Evolutionary conservation across 352 stramenopile species (phyloP), one percentile per base, ranked within the genome.

Genomic region (Globisporangium viniferum): DNA sequence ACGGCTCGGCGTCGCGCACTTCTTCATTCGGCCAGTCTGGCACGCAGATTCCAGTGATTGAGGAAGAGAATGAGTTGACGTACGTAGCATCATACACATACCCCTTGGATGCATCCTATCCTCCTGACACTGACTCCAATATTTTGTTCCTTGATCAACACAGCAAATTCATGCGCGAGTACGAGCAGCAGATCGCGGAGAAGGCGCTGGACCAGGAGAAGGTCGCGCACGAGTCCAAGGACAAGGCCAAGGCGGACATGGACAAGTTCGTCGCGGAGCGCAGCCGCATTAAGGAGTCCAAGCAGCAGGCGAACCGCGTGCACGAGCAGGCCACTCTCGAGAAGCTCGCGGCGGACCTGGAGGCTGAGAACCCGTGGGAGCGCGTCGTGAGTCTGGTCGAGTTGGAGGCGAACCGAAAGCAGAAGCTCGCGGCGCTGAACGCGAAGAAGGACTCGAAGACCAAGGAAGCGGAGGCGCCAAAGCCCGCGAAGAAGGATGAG

Each of bases 301-400:
- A 96, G 76, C 93, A 98, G 86, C 79, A 90, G 69, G 86, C 93
- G 48, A 98, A 98, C 75, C 89, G 94, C 67, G 86, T 92, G 66
- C 91, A 97, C 62, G 94, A 98, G 68, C 93, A 98, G 76, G 89
- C 92, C 15, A 98, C 97, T 51, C 77, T 98, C 58, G 94, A 98
- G 79, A 97, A 96, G 65, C 95, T 98, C 74, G 93, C 95, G 66
- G 92, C 91, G 9, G 93, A 98, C 71, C 76, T 98, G 58, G 88
- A 98, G 74, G 98, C 92, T 78, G 92, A 97, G 66, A 98, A 98
- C 80, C 91, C 84, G 60, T 98, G 92, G 92, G 92, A 98, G 71
- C 88, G 88, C 57, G 92, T 98, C 24, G 92, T 97, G 66, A 98
- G 91, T 64, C 86, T 98, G 71, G 92, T 98, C 56, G 92, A 98